phyloP scores from a whole-genome alignment of 768 basidiomycete genomes.

The Mycena rosella region DNA sequence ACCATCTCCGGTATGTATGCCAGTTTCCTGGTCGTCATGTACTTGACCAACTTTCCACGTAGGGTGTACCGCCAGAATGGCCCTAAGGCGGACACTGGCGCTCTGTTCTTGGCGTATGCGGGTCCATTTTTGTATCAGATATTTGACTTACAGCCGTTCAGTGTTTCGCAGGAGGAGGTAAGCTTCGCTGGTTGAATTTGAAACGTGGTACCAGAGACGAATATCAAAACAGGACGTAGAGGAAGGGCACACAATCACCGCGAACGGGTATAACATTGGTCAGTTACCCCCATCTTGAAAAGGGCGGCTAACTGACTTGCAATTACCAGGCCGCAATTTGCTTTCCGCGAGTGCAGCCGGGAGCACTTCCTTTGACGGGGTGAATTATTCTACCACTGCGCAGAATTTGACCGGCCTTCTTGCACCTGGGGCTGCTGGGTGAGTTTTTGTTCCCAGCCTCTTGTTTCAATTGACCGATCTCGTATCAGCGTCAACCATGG shows the following conservation, averaged over 20 bases:
- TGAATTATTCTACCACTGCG: constrained; percentile 61
- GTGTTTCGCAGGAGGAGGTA: constrained; percentile 61
- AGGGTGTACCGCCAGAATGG: constrained; percentile 75
- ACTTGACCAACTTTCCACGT: constrained; percentile 37
- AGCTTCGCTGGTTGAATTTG: background rate
- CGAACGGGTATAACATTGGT: constrained; percentile 65
- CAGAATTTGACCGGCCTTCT: constrained; percentile 67
- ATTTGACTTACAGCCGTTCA: constrained; percentile 28
- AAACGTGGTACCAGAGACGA: background rate
- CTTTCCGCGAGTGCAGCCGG: constrained; percentile 40
- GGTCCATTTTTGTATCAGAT: background rate
- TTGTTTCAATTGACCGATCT: background rate
- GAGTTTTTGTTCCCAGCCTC: constrained; percentile 13
- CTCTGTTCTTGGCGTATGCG: constrained; percentile 72
- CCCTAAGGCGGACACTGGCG: constrained; percentile 55
- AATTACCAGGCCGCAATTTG: constrained; percentile 33
- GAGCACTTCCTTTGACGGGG: constrained; percentile 53
- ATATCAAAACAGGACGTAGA: constrained; percentile 44
- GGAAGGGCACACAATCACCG: constrained; percentile 55
- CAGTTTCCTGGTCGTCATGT: constrained; percentile 37
- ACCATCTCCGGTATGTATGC: constrained; percentile 78
- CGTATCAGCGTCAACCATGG: constrained; percentile 51
- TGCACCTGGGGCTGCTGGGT: constrained; percentile 62
- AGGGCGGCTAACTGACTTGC: constrained; percentile 36
- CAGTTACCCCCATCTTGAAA: constrained; percentile 47